Evolutionary conservation across 805 yeast genomes (phyloP).

Genomic region (Monosporozyma siamensis): DNA sequence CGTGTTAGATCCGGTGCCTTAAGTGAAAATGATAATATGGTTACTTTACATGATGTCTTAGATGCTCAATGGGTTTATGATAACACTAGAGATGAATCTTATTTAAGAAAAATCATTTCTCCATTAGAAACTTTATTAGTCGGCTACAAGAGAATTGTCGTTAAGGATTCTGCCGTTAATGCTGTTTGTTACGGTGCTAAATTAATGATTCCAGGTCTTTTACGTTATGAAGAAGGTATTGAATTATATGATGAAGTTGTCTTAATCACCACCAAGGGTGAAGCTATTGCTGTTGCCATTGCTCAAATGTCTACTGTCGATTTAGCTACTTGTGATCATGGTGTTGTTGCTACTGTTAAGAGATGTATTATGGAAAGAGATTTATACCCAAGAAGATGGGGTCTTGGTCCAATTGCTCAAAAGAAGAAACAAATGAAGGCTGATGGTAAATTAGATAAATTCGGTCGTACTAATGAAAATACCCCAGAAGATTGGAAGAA

Average conservation of each 20-base stretch:
- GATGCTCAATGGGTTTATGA: conserved; percentile 98
- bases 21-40: conserved; percentile 81
- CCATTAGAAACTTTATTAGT: conserved; percentile 90
- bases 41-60: conserved; percentile 91
- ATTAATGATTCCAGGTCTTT: conserved; percentile 95
- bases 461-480: conserved; percentile 84
- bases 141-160: conserved; percentile 95
- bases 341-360: conserved; percentile 96
- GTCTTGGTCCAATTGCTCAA: conserved; percentile 96
- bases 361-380: conserved; percentile 99
- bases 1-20: conserved; percentile 98
- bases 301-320: conserved; percentile 99
- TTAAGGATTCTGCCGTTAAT: conserved; percentile 89
- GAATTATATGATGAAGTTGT: conserved; percentile 97
- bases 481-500: conserved; percentile 92
- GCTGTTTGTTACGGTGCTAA: conserved; percentile 99
- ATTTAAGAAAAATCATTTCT: conserved; percentile 84
- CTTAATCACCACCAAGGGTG: conserved; percentile 97
- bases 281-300: conserved; percentile 95
- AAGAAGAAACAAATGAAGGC: conserved; percentile 97
- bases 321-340: conserved; percentile 93
- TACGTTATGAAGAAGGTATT: conserved; percentile 95
- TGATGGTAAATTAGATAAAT: conserved; percentile 94
- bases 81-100: conserved; percentile 93
- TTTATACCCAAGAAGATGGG: conserved; percentile 99